Conservation (phyloP, 768 basidiomycete species). For the Rubroboletus satanas region DNA sequence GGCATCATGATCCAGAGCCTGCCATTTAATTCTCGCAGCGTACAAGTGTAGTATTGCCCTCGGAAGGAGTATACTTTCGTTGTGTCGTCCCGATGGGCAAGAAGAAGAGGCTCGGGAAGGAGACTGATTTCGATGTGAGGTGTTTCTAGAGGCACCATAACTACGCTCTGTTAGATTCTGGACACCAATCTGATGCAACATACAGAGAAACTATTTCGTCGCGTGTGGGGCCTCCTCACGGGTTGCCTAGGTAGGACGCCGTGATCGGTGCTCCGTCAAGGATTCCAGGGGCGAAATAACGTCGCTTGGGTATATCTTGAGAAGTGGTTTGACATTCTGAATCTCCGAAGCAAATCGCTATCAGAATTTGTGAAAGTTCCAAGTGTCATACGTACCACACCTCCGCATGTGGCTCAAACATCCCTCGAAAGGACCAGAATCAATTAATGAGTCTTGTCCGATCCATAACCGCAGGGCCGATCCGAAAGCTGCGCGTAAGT, state of each 20-base stretch:
- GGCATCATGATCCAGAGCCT: not conserved
- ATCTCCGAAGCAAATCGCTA: not conserved
- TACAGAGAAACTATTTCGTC: not conserved
- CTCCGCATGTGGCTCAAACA: not conserved
- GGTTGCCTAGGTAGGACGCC: not conserved
- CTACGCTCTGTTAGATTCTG: not conserved
- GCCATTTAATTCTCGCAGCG: not conserved
- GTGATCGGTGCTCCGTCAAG: not conserved
- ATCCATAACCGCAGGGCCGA: conserved; percentile 11
- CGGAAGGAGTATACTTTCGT: not conserved
- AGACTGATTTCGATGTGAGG: too few relatives aligned
- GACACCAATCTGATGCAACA: not conserved
- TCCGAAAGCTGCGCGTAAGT: not conserved
- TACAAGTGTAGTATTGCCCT: not conserved
- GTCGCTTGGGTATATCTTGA: not conserved
- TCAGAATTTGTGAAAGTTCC: not conserved
- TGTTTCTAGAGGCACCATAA: not conserved
- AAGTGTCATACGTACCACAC: not conserved
- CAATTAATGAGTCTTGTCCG: not conserved
- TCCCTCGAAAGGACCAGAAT: not conserved
- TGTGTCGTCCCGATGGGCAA: not conserved
- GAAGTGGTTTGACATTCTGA: not conserved
- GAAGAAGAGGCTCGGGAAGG: not conserved
- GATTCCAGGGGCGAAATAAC: not conserved
- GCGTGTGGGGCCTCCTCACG: not conserved